Base-by-base conservation (phyloP, 2,329 filamentous ascomycete genomes). In the Curvularia hawaiiensis region DNA sequence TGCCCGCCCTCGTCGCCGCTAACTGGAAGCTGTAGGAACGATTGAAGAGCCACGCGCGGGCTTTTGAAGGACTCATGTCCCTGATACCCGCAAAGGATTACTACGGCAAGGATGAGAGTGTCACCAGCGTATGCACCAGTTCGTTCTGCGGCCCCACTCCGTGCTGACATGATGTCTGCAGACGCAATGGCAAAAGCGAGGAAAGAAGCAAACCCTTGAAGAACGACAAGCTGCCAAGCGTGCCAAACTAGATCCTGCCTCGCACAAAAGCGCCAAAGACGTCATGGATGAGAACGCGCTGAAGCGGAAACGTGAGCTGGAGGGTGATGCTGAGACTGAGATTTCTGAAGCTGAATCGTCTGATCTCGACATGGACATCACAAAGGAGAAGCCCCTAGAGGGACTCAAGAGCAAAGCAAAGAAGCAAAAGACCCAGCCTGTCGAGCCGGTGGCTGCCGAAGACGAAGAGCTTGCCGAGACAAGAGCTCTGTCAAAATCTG, bases 101-200 rank as follows among this genome's bases (percentile, higher is more conserved):
- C 79, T 97, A 96, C 69, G 91, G 89, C 54, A 88, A 93, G 75
- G 92, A 96, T 74, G 71, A 69, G 57, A 75, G 72, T 48, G 73
- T 75, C 74, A 90, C 85, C 61, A 92, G 84, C 77, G 91, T 94
- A 88, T 69, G 90, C 87, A 57, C 16, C 38, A 33, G 28, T 54
- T 49, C 54, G 20, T 49, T 50, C 54, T 11, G 31, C 41, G 52
- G 56, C 56, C 56, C 40, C 52, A 28, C 52, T 48, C 39, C 48
- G 22, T 54, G 46, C 62, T 66, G 52, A 61, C 59, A 51, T 39
- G 30, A 56, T 44, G 48, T 59, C 33, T 38, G 35, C 52, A 96
- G 92, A 90, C 95, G 70, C 92, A 97, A 88, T 96, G 92, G 92
- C 96, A 92, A 90, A 88, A 88, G 76, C 89, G 89, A 48, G 54